Base-by-base conservation (phyloP, 2,329 filamentous ascomycete species). In the Ceratocystis albifundus region DNA sequence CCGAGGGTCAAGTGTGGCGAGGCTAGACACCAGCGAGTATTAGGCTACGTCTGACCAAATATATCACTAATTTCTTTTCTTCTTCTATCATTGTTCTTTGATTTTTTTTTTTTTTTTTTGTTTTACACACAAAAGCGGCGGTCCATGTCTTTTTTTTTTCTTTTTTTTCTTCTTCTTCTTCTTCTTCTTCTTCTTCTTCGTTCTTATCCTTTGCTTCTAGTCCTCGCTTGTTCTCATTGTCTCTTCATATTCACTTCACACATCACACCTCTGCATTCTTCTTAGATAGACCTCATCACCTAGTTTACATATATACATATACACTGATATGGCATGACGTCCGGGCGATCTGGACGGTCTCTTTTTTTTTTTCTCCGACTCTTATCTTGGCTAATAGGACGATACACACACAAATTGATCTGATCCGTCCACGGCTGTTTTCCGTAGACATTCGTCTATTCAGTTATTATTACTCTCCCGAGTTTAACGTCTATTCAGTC, bases 181-280 rank as follows among this genome's bases (percentile, higher is more conserved):
- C 4, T 41, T 8, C 2, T 36, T 10, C 12, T 1, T 41, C 15
- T 15, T 41, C 1, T 12, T 4, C 0, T 41, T 41, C 36, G n/a
- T 41, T 41, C 10, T 41, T 15, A n/a, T n/a, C n/a, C n/a, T n/a
- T n/a, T n/a, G n/a, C 4, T 41, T 41, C 10, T 41, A 41, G 36
- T 41, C 12, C 36, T 32, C 36, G 30, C 5, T 59, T 22, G 50
- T 30, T 59, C 17, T 61, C 44, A 15, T 44, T 41, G 22, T 22
- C 15, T 67, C 57, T 64, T 65, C 55, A 55, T 53, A 45, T 61
- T 28, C 59, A 45, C 25, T 41, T 41, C 10, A 41, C 36, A 41
- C 36, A 3, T 41, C 36, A 12, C 36, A 41, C 4, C 36, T 41
- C 36, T 41, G 10, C 36, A 62, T 62, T 62, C 36, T 62, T 62